Conservation (phyloP, 1,139 yeast species). For the Blastobotrys illinoisensis region DNA sequence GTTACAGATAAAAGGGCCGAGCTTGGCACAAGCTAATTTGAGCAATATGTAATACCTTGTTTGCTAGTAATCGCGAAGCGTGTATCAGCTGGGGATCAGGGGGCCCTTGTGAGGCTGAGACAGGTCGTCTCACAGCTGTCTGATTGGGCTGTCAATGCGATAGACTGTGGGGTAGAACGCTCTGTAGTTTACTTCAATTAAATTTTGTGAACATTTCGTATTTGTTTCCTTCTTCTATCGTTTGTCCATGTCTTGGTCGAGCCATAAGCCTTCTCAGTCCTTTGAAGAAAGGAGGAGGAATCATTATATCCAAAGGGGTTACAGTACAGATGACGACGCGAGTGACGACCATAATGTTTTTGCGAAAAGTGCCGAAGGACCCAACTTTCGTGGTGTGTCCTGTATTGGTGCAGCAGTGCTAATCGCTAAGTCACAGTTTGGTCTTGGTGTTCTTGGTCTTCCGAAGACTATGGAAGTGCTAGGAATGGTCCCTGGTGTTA, state of each 20-base stretch:
- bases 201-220: no score
- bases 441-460: conserved; percentile 12
- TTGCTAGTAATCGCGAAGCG: no score
- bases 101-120: neutral
- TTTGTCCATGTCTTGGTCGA: neutral
- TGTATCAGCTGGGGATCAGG: neutral
- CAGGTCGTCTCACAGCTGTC: neutral
- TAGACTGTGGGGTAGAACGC: no score
- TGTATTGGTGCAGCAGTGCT: conserved; percentile 12
- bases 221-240: no score
- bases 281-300: neutral
- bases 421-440: conserved; percentile 13
- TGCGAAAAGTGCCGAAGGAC: conserved; percentile 8
- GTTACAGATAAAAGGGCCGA: no score
- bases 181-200: no score
- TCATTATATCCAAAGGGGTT: neutral
- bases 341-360: conserved; percentile 6
- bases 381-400: conserved; percentile 12
- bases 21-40: no score
- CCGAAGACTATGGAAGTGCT: conserved; percentile 9
- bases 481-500: conserved; percentile 11
- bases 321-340: neutral
- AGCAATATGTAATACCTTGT: no score
- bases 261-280: neutral
- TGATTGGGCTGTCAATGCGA: no score